Conservation (phyloP, 2,329 filamentous ascomycete genomes). For the Hymenoscyphus repandus region DNA sequence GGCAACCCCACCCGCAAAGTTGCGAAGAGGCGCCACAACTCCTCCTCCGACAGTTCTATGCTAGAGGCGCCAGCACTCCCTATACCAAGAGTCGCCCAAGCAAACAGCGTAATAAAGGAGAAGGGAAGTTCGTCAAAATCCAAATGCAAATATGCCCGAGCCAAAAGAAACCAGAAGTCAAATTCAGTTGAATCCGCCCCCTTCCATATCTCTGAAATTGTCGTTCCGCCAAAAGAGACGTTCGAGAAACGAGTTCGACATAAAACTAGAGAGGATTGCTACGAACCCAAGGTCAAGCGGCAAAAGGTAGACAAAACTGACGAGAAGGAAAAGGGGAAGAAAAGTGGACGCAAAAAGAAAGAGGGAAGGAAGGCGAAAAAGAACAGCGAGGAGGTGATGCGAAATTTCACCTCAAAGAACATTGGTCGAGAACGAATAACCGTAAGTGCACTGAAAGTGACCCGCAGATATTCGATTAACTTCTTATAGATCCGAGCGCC, state of each 20-base stretch:
- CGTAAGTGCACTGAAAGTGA: conserved; percentile 32
- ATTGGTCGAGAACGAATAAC: conserved; percentile 49
- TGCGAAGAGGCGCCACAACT: conserved; percentile 9
- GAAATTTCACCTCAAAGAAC: conserved; percentile 50
- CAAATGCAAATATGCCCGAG: not conserved
- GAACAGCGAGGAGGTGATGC: conserved; percentile 42
- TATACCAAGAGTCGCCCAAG: not conserved
- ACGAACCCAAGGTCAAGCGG: conserved; percentile 40
- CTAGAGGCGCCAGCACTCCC: conserved; percentile 8
- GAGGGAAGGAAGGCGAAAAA: conserved; percentile 20
- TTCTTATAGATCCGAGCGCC: conserved; percentile 33
- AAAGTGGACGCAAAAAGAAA: conserved; percentile 26
- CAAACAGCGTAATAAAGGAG: not conserved
- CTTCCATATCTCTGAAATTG: not conserved
- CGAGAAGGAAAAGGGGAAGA: conserved; percentile 1
- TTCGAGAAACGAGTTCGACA: conserved; percentile 45
- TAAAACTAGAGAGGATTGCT: conserved; percentile 52
- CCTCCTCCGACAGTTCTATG: conserved; percentile 25
- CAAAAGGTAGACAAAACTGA: conserved; percentile 19
- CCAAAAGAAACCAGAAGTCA: conserved; percentile 10
- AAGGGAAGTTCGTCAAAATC: not conserved
- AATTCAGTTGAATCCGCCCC: not conserved
- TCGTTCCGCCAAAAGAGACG: conserved; percentile 11
- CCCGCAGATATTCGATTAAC: conserved; percentile 10
- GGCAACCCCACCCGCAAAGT: not conserved